A percentile compares a stretch with the other conserved stretches of the same genome.
These are phyloP conservation scores for Backusella morwellensis DNA, from an alignment of 192 early-diverging fungal genomes.

Conservation along the genomic window DNA sequence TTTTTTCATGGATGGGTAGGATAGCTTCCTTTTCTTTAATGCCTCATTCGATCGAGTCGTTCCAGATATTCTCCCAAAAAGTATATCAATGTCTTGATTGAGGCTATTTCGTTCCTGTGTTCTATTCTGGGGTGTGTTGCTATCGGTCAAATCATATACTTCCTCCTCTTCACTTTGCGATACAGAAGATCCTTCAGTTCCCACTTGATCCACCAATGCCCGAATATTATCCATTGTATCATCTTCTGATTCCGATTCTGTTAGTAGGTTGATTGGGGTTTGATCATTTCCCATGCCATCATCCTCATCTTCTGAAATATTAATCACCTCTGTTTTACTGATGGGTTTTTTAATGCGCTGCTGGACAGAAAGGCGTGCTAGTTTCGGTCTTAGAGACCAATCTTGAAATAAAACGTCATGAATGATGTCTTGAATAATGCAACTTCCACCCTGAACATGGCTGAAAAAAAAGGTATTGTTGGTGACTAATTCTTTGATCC, in stretches of 20 bases:
- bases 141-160: not conserved
- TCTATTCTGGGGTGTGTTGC: not conserved
- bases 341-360: not conserved
- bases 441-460: constrained; percentile 34
- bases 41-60: not conserved
- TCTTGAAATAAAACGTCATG: constrained; percentile 58
- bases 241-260: constrained; percentile 1
- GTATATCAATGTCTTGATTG: not conserved
- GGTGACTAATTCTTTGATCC: constrained; percentile 79
- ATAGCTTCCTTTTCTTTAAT: not conserved
- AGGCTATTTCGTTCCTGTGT: not conserved
- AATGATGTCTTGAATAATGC: constrained; percentile 50
- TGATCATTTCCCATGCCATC: not conserved
- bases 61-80: not conserved
- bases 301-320: not conserved
- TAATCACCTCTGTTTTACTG: not conserved
- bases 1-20: not conserved
- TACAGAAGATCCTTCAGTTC: not conserved
- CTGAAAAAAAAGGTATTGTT: constrained; percentile 37
- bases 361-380: constrained; percentile 23
- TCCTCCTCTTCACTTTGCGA: not conserved
- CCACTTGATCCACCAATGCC: not conserved
- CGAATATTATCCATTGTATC: not conserved
- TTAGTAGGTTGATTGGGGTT: not conserved
- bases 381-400: constrained; percentile 42